These are phyloP conservation scores for Aotearoamyces nothofagi DNA, from an alignment of 2,329 filamentous ascomycete genomes.

Conservation along the genomic window DNA sequence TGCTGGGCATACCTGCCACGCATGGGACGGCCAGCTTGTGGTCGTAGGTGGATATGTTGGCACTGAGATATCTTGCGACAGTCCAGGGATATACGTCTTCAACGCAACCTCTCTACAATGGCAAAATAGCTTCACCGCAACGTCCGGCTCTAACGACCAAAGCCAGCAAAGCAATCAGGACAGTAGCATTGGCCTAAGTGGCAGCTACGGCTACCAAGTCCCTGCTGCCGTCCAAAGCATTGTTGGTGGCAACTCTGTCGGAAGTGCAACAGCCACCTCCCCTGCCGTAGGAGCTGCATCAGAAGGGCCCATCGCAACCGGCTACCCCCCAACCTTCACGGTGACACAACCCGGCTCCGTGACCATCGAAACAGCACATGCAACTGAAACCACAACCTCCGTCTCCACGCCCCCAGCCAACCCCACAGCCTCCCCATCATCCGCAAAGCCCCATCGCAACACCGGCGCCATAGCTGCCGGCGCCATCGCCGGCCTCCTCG, in stretches of 20 bases:
- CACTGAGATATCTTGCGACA: constrained; percentile 44
- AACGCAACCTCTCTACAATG: constrained; percentile 51
- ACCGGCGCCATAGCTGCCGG: constrained; percentile 30
- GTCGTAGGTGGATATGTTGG: constrained; percentile 57
- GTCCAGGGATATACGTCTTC: constrained; percentile 57
- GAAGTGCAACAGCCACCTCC: constrained; percentile 50
- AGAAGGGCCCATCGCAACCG: constrained; percentile 55
- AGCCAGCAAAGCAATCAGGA: constrained; percentile 24
- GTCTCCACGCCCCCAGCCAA: constrained; percentile 20
- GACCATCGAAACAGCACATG: constrained; percentile 23
- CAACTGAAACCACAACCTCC: constrained; percentile 14
- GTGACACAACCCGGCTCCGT: constrained; percentile 34
- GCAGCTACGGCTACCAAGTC: constrained; percentile 50
- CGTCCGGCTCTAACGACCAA: constrained; percentile 30
- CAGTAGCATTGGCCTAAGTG: constrained; percentile 22
- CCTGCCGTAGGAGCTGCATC: constrained; percentile 47
- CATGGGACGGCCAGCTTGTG: constrained; percentile 57
- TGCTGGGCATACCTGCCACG: constrained; percentile 53
- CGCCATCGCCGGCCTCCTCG: constrained; percentile 49
- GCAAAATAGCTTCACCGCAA: constrained; percentile 44
- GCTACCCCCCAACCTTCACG: constrained; percentile 54
- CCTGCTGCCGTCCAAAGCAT: constrained; percentile 45
- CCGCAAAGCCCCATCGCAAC: constrained; percentile 16
- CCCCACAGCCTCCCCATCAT: too few species aligned
- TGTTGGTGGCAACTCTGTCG: constrained; percentile 42